Evolutionary conservation across 306 rosid genomes (phyloP).

Genomic region (Sechiopsis laciniata): DNA sequence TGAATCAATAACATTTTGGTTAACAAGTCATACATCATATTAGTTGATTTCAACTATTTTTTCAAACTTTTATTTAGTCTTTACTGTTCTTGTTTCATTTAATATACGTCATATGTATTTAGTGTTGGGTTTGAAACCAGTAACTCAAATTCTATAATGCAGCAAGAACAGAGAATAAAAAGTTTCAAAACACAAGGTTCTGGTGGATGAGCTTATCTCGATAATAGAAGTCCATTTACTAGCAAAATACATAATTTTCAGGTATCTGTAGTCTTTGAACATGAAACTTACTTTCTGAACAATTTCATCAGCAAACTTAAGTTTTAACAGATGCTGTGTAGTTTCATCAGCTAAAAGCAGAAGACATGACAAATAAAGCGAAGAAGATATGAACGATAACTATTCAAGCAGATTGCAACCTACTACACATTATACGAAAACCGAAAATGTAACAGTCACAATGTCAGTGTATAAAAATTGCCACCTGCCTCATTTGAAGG

Average conservation of each 20-base stretch:
- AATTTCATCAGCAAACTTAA: background rate
- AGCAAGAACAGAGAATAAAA: background rate
- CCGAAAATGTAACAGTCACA: background rate
- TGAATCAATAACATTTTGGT: no score
- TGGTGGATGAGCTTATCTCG: no score
- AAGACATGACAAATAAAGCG: background rate
- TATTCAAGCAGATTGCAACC: background rate
- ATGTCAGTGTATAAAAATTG: conserved; percentile 12
- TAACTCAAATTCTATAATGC: background rate
- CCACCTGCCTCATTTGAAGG: conserved; percentile 12
- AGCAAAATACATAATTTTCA: no score
- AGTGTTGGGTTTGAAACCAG: background rate
- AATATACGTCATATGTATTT: background rate
- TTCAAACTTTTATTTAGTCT: no score
- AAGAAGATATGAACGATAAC: background rate
- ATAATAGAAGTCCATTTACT: no score
- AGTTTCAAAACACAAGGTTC: background rate
- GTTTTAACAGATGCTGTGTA: background rate
- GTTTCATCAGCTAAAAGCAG: background rate
- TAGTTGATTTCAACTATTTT: no score
- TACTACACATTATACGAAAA: conserved; percentile 11
- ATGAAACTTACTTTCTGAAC: background rate
- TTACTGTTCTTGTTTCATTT: background rate
- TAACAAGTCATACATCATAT: no score
- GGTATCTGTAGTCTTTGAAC: no score